Evolutionary conservation across 2,329 filamentous ascomycete genomes (phyloP).

Genomic region (Curvularia verruculosa): DNA sequence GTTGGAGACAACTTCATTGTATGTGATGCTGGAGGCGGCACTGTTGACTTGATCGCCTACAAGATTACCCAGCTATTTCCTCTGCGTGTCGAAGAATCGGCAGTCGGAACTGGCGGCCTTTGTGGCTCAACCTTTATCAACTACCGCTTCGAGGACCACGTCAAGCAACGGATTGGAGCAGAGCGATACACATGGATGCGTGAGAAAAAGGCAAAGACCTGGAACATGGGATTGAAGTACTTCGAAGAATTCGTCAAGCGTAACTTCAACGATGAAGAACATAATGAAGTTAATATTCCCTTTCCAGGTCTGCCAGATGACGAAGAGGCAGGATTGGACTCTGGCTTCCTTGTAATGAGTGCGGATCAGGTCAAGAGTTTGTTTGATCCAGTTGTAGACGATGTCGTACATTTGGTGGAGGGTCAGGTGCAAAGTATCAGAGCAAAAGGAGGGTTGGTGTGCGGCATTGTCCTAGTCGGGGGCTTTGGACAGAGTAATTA

Average conservation of each 20-base stretch:
- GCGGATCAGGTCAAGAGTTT: constrained; percentile 73
- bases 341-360: constrained; percentile 75
- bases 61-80: constrained; percentile 77
- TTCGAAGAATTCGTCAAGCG: constrained; percentile 87
- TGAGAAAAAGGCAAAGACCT: constrained; percentile 76
- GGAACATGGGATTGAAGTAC: constrained; percentile 74
- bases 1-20: constrained; percentile 68
- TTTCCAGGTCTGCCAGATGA: constrained; percentile 79
- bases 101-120: constrained; percentile 77
- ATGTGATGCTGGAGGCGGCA: constrained; percentile 57
- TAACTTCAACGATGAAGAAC: constrained; percentile 80
- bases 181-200: constrained; percentile 76
- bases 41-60: constrained; percentile 66
- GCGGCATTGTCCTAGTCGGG: constrained; percentile 79
- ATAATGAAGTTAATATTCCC: constrained; percentile 77
- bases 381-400: constrained; percentile 74
- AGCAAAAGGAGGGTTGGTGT: constrained; percentile 49
- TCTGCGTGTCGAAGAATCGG: constrained; percentile 76
- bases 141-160: constrained; percentile 80
- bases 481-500: constrained; percentile 83
- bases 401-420: constrained; percentile 51
- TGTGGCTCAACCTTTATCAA: constrained; percentile 82
- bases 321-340: constrained; percentile 75
- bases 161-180: constrained; percentile 69
- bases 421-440: constrained; percentile 53